Evolutionary conservation across 2,329 filamentous ascomycete genomes (phyloP).

Genomic region (Aspergillus ochraceoroseus): DNA sequence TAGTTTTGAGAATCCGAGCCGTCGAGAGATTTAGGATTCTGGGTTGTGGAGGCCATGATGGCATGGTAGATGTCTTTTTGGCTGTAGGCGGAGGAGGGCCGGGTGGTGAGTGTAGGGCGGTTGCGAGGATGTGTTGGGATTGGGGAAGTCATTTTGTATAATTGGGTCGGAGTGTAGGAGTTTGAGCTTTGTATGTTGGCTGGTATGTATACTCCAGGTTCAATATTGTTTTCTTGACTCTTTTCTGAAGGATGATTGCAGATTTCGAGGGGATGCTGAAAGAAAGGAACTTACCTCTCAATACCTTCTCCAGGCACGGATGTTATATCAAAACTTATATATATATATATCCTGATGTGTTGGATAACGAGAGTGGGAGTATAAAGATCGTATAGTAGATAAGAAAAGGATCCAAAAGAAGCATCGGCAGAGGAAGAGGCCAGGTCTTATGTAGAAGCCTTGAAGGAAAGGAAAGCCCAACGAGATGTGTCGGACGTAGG

Average conservation of each 20-base stretch:
- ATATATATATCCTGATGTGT: too few relatives aligned
- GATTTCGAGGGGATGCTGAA: too few relatives aligned
- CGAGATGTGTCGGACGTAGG: slow-evolving; percentile 1
- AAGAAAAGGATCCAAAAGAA: too few relatives aligned
- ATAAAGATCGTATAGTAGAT: too few relatives aligned
- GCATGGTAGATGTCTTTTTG: slow-evolving; percentile 38
- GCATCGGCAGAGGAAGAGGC: not conserved
- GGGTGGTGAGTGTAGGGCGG: slow-evolving; percentile 20
- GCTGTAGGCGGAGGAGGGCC: slow-evolving; percentile 29
- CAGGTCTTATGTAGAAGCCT: slow-evolving; percentile 7
- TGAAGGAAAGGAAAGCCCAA: not conserved
- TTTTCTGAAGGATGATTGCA: not conserved
- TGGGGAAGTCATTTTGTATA: slow-evolving; percentile 21
- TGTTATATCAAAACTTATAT: too few relatives aligned
- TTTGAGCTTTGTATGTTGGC: not conserved
- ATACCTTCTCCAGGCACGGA: too few relatives aligned
- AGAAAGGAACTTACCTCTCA: too few relatives aligned
- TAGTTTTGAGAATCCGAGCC: slow-evolving; percentile 18
- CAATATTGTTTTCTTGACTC: not conserved
- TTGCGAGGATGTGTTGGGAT: slow-evolving; percentile 18
- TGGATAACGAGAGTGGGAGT: too few relatives aligned
- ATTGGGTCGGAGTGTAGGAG: not conserved
- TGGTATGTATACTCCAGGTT: too few relatives aligned
- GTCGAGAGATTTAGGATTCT: slow-evolving; percentile 30
- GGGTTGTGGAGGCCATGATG: slow-evolving; percentile 35